Conservation (phyloP, 768 basidiomycete genomes). For the Termitomyces eurrhizus region DNA sequence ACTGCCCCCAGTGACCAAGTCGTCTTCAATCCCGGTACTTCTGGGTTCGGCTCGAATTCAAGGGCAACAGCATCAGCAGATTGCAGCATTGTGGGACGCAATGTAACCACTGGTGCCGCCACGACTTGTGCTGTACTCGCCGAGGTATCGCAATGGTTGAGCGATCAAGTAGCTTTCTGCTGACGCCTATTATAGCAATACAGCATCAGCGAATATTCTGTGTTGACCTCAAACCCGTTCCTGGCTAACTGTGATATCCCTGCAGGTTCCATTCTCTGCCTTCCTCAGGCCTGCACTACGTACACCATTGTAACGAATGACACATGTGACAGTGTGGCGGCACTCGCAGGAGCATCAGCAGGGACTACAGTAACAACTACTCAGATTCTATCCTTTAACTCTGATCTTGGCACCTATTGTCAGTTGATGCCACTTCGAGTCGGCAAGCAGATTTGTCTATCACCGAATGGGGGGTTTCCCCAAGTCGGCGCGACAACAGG, state of each 20-base stretch:
- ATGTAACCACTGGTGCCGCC: not conserved
- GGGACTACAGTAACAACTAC: not conserved
- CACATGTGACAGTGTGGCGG: not conserved
- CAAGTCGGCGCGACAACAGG: not conserved
- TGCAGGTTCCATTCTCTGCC: not conserved
- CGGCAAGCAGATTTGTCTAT: not conserved
- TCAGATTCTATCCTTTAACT: not conserved
- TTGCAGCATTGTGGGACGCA: not conserved
- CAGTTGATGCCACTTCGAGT: not conserved
- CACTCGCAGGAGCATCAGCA: not conserved
- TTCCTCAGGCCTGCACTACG: not conserved
- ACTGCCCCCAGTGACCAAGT: not conserved
- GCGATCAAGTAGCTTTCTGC: not conserved
- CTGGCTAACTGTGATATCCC: not conserved
- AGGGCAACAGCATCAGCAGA: not conserved
- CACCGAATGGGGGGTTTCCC: not conserved
- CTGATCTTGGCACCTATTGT: not conserved
- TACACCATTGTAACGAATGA: not conserved
- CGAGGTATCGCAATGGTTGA: not conserved
- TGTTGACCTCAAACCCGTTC: not conserved
- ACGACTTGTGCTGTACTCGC: conserved; percentile 3
- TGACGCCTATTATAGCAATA: not conserved
- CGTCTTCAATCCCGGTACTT: not conserved
- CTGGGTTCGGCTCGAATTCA: not conserved
- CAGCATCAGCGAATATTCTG: conserved; percentile 1